Evolutionary conservation across 2,329 filamentous ascomycete species (phyloP), one percentile per base, ranked within the genome.

Genomic region (Phialemonium atrogriseum): DNA sequence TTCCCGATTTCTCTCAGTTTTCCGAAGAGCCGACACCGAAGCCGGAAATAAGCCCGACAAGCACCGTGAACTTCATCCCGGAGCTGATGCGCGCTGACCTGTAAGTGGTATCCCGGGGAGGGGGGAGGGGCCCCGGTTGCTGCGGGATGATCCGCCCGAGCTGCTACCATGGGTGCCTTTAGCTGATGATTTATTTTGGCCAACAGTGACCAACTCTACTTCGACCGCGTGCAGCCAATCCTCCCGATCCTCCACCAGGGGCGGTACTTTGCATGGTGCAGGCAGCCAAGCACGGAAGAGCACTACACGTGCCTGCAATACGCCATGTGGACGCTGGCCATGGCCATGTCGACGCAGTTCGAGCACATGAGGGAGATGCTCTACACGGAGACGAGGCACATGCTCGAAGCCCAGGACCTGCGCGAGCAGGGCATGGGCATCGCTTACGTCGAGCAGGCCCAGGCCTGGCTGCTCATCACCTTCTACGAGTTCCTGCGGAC

Each of bases 261-360:
- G 4, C 41, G 44, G 2, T 51, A 50, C 20, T 44, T 41, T 15
- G 32, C 44, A 9, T 43, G 42, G 38, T 40, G 44, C 3, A 37
- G 34, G 7, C 39, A 44, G 7, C 7, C 32, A 1, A 28, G 37
- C 13, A 45, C 36, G 9, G 36, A 38, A 18, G 42, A 37, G n/a
- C 31, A 39, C 20, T 27, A 36, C 16, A 27, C 35, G 4, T 49
- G 47, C 30, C 39, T 54, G 3, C 49, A 50, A 30, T 46, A 49
- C 25, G 48, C 51, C 27, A 54, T 54, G 50, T 50, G 51, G 46
- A 48, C 47, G 1, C 21, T 51, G 17, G 48, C 50, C 7, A 44
- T 47, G 26, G 45, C 49, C 3, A 29, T 48, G 10, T 54, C 51
- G 7, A 49, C 49, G 8, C 50, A 52, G 28, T 52, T 51, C 14